phyloP scores from a whole-genome alignment of 2,329 filamentous ascomycete species.

The Tolypocladium pustulatum region DNA sequence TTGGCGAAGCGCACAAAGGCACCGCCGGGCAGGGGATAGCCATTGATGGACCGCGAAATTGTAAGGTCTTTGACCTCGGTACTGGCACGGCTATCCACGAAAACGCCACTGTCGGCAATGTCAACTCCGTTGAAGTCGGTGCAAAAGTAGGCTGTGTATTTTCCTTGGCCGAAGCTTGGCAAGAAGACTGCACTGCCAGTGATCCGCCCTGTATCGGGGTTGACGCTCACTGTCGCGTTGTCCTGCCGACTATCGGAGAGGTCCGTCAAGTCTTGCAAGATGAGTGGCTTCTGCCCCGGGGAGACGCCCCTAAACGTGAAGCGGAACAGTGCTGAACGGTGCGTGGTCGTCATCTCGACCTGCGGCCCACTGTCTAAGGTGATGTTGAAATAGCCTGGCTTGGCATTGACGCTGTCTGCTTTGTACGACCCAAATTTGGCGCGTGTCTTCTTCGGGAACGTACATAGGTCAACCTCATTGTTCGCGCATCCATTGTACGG shows the following conservation, averaged over 20 bases:
- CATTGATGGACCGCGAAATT: constrained; percentile 38
- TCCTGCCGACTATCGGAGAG: constrained; percentile 48
- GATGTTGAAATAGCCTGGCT: constrained; percentile 57
- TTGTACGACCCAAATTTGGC: constrained; percentile 32
- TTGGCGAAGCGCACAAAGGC: constrained; percentile 53
- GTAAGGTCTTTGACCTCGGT: constrained; percentile 33
- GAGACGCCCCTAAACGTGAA: constrained; percentile 46
- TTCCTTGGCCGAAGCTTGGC: constrained; percentile 55
- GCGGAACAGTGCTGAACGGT: constrained; percentile 55
- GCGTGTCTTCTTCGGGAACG: constrained; percentile 40
- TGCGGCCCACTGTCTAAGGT: constrained; percentile 45
- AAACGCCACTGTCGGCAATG: constrained; percentile 51
- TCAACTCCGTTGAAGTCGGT: constrained; percentile 52
- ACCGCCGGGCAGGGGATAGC: constrained; percentile 46
- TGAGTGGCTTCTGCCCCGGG: constrained; percentile 37
- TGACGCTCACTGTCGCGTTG: constrained; percentile 45
- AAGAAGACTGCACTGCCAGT: constrained; percentile 51
- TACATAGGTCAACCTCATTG: constrained; percentile 52
- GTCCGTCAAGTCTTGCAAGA: constrained; percentile 57
- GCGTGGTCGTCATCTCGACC: constrained; percentile 57
- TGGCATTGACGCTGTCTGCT: constrained; percentile 40
- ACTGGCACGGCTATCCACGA: constrained; percentile 44
- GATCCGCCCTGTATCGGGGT: constrained; percentile 46
- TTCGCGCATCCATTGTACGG: constrained; percentile 50
- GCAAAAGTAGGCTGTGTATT: constrained; percentile 53